These are phyloP conservation scores for Aspergillus leporis DNA, from an alignment of 495 filamentous ascomycete genomes.

Conservation along the genomic window DNA sequence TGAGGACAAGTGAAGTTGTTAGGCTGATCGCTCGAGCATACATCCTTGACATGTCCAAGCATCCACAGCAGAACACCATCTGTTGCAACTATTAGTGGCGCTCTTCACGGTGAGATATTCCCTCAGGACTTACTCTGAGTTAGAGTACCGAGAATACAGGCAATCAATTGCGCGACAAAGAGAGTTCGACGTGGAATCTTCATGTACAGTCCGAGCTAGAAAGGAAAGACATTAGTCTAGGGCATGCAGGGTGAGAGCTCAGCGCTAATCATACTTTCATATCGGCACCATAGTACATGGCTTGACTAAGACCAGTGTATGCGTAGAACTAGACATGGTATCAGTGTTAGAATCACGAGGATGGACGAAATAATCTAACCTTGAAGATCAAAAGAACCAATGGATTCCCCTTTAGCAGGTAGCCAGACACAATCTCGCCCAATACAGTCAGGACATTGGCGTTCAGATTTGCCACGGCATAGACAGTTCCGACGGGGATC, in stretches of 20 bases:
- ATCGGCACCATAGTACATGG: conserved; percentile 79
- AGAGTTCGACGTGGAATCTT: conserved; percentile 79
- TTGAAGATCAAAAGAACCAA: conserved; percentile 88
- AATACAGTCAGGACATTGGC: conserved; percentile 69
- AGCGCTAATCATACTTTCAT: conserved; percentile 41
- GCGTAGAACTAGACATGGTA: conserved; percentile 57
- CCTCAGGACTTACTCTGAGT: conserved; percentile 60
- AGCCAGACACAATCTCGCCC: conserved; percentile 75
- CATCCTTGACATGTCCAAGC: conserved; percentile 70
- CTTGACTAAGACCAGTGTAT: conserved; percentile 77
- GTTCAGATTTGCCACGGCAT: conserved; percentile 81
- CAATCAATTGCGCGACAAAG: conserved; percentile 78
- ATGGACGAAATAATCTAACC: not conserved
- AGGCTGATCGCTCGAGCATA: conserved; percentile 75
- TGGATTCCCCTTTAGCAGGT: conserved; percentile 71
- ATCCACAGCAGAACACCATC: conserved; percentile 81
- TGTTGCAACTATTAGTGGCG: not conserved
- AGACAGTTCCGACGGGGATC: conserved; percentile 81
- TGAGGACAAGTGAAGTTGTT: conserved; percentile 89
- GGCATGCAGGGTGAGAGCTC: not conserved
- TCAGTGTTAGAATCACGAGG: not conserved
- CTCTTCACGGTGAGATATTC: not conserved
- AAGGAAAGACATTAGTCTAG: not conserved
- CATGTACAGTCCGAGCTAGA: conserved; percentile 83
- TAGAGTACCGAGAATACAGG: conserved; percentile 73